Evolutionary conservation across 2,329 filamentous ascomycete species (phyloP).

Genomic region (Phaeosphaeria sp.): DNA sequence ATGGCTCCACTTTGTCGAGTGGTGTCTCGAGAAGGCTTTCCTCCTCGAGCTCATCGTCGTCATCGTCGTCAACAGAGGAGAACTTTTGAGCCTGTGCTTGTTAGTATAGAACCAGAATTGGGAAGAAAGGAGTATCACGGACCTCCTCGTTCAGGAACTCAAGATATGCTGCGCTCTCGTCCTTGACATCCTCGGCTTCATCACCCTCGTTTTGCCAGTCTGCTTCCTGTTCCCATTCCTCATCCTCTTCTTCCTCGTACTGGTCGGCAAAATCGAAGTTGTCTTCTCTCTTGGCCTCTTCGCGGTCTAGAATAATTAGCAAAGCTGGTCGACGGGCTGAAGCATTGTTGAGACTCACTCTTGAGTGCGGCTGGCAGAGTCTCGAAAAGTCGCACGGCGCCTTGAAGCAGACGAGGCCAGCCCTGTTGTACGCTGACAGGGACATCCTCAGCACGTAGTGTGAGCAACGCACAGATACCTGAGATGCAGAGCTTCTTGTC

Average conservation of each 20-base stretch:
- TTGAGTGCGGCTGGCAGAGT: conserved; percentile 87
- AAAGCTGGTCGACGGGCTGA: conserved; percentile 4
- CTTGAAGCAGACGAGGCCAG: conserved; percentile 89
- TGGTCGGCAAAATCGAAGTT: conserved; percentile 83
- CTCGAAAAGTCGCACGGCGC: conserved; percentile 89
- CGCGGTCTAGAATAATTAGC: conserved; percentile 68
- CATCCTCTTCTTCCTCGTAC: conserved; percentile 77
- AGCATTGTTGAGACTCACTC: conserved; percentile 61
- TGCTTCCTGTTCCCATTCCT: conserved; percentile 78
- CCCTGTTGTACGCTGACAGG: conserved; percentile 92
- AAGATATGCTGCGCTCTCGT: conserved; percentile 92
- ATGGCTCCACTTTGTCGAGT: conserved; percentile 93
- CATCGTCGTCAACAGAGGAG: conserved; percentile 70
- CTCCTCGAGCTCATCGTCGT: conserved; percentile 91
- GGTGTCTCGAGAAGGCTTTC: conserved; percentile 92
- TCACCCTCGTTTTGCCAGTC: conserved; percentile 71
- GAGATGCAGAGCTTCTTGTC: conserved; percentile 99
- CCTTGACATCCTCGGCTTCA: conserved; percentile 73
- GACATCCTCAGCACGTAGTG: conserved; percentile 79
- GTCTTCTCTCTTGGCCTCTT: conserved; percentile 84
- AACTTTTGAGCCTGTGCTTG: conserved; percentile 77
- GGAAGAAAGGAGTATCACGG: conserved; percentile 35
- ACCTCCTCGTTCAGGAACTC: conserved; percentile 95
- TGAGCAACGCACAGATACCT: conserved; percentile 86
- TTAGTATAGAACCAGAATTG: conserved; percentile 32